Conservation (phyloP, 1,284 basidiomycete genomes). For the Caloboletus inedulis region DNA sequence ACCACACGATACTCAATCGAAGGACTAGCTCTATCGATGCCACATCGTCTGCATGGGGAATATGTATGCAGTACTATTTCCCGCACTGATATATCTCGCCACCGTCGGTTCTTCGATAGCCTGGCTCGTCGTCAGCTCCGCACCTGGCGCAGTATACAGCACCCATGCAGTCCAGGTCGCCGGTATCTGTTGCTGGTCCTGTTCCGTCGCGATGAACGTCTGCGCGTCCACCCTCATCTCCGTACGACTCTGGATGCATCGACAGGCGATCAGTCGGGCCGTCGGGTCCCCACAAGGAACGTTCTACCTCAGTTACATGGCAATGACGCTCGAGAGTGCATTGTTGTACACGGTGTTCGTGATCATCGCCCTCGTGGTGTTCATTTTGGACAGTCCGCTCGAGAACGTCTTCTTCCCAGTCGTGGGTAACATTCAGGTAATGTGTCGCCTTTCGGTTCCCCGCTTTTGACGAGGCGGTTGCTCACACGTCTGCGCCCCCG, state of each 20-base stretch:
- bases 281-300: conserved; percentile 12
- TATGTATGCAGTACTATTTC: neutral
- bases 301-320: conserved; percentile 24
- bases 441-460: neutral
- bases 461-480: neutral
- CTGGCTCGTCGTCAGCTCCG: conserved; percentile 12
- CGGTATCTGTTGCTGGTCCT: conserved; percentile 17
- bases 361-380: conserved; percentile 13
- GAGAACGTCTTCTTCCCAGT: conserved; percentile 20
- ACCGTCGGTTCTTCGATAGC: conserved; percentile 18
- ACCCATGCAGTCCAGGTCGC: conserved; percentile 14
- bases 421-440: conserved; percentile 23
- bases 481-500: neutral
- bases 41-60: conserved; percentile 21
- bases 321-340: conserved; percentile 28
- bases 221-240: conserved; percentile 17
- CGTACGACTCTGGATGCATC: conserved; percentile 17
- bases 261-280: conserved; percentile 4
- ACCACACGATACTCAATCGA: neutral
- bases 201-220: conserved; percentile 16
- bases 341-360: conserved; percentile 19
- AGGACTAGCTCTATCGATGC: conserved; percentile 26
- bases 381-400: conserved; percentile 17
- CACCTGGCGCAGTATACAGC: conserved; percentile 14
- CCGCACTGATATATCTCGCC: conserved; percentile 17